Conservation (phyloP, 2,329 filamentous ascomycete genomes). For the Pleomassaria siparia region DNA sequence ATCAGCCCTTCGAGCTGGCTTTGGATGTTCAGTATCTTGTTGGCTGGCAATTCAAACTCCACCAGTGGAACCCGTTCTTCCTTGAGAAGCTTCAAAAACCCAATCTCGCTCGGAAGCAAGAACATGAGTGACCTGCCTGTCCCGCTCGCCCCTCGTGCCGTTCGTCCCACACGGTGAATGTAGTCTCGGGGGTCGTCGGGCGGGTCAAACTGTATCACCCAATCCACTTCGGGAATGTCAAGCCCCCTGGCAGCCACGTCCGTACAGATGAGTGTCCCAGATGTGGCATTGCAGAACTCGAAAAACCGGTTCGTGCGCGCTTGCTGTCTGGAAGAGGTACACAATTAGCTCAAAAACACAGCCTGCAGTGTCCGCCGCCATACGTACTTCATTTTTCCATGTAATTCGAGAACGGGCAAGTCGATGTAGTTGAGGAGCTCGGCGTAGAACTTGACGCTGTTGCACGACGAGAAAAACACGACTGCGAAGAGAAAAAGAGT, state of each 20-base stretch:
- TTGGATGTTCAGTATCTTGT: slow-evolving; percentile 55
- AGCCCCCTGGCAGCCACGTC: slow-evolving; percentile 94
- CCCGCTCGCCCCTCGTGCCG: slow-evolving; percentile 78
- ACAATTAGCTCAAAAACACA: too few relatives aligned
- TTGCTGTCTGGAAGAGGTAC: too few relatives aligned
- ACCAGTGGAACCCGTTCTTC: slow-evolving; percentile 89
- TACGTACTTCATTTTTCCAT: slow-evolving; percentile 97
- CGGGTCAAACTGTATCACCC: slow-evolving; percentile 86
- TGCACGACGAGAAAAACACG: slow-evolving; percentile 86
- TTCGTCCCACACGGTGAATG: slow-evolving; percentile 87
- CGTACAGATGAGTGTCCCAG: slow-evolving; percentile 90
- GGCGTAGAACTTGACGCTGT: slow-evolving; percentile 92
- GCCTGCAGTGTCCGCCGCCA: too few relatives aligned
- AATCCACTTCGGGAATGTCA: slow-evolving; percentile 94
- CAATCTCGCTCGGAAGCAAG: slow-evolving; percentile 86
- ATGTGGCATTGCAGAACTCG: slow-evolving; percentile 84
- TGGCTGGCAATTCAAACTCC: slow-evolving; percentile 51
- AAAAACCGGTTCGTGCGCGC: slow-evolving; percentile 99
- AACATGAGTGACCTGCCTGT: slow-evolving; percentile 92
- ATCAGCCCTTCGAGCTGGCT: slow-evolving; percentile 89
- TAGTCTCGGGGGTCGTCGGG: slow-evolving; percentile 77
- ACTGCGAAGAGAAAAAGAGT: too few relatives aligned
- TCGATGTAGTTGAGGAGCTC: slow-evolving; percentile 98
- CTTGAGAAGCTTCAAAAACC: slow-evolving; percentile 89
- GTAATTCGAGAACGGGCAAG: slow-evolving; percentile 79